These are phyloP conservation scores for Nitzschia sp. DNA, from an alignment of 108 stramenopile species.

Conservation along the genomic window DNA sequence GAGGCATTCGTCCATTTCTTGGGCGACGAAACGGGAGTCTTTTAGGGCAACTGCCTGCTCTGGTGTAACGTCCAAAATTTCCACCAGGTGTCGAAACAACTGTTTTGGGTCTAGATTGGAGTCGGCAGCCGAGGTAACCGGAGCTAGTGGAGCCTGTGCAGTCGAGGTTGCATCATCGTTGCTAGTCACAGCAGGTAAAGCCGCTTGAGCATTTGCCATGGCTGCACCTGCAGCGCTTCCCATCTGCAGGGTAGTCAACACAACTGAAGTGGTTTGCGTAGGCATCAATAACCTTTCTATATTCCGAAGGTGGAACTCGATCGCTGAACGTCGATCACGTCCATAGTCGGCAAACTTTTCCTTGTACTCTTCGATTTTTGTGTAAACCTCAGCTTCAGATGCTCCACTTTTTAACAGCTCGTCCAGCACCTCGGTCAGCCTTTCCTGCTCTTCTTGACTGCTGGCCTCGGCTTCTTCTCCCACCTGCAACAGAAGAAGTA, in stretches of 20 bases:
- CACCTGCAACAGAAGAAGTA: conserved; percentile 36
- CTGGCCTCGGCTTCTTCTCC: conserved; percentile 73
- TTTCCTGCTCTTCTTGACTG: conserved; percentile 50
- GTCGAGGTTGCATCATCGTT: not conserved
- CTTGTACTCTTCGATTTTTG: conserved; percentile 82
- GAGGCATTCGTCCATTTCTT: conserved; percentile 70
- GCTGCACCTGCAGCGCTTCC: conserved; percentile 3
- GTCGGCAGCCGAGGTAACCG: not conserved
- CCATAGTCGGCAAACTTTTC: conserved; percentile 92
- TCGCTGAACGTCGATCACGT: conserved; percentile 72
- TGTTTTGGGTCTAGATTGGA: conserved; percentile 39
- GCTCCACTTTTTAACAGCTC: conserved; percentile 74
- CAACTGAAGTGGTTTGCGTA: conserved; percentile 76
- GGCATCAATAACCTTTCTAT: conserved; percentile 78
- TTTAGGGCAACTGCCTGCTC: conserved; percentile 71
- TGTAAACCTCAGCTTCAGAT: conserved; percentile 78
- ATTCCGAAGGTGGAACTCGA: conserved; percentile 81
- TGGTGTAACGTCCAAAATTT: conserved; percentile 52
- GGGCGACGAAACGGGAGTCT: conserved; percentile 68
- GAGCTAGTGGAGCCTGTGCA: not conserved
- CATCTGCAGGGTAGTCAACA: conserved; percentile 69
- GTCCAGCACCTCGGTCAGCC: conserved; percentile 58
- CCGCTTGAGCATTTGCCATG: not conserved
- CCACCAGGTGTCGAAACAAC: conserved; percentile 49
- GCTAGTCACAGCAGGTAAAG: not conserved